Evolutionary conservation across 805 yeast genomes (phyloP).

Genomic region (Sporopachydermia quercuum): DNA sequence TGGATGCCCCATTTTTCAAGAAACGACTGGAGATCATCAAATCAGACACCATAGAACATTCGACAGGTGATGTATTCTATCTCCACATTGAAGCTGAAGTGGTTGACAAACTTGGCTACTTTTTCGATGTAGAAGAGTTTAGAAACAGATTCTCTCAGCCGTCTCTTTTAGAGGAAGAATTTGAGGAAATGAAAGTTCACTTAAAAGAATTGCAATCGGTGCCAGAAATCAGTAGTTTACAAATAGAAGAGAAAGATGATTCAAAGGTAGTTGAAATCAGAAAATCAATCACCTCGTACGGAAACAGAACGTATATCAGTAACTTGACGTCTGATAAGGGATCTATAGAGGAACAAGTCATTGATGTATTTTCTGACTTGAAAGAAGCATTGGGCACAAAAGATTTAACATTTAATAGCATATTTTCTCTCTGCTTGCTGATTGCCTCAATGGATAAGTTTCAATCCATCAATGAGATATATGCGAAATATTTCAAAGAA

Average conservation of each 20-base stretch:
- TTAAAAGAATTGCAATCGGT: constrained; percentile 10
- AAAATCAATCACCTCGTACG: constrained; percentile 11
- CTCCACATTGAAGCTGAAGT: constrained; percentile 39
- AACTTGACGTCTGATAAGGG: constrained; percentile 23
- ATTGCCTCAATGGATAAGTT: constrained; percentile 55
- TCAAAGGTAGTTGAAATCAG: not conserved
- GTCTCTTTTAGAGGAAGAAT: constrained; percentile 24
- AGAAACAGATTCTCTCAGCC: constrained; percentile 9
- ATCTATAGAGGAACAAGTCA: constrained; percentile 28
- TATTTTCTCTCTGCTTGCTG: constrained; percentile 46
- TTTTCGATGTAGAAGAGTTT: constrained; percentile 10
- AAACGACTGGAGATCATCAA: constrained; percentile 30
- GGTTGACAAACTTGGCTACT: constrained; percentile 19
- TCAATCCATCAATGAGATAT: constrained; percentile 42
- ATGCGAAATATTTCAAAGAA: constrained; percentile 36
- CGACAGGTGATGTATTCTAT: constrained; percentile 58
- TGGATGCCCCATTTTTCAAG: constrained; percentile 77
- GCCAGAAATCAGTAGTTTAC: not conserved
- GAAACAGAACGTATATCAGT: constrained; percentile 25
- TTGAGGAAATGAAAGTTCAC: constrained; percentile 25
- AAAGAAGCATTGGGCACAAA: constrained; percentile 18
- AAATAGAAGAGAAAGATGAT: not conserved
- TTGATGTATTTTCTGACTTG: constrained; percentile 34
- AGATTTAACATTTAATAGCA: constrained; percentile 25
- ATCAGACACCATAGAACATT: constrained; percentile 26